Base-by-base conservation (phyloP, 495 filamentous ascomycete genomes). In the Zalerion maritima region DNA sequence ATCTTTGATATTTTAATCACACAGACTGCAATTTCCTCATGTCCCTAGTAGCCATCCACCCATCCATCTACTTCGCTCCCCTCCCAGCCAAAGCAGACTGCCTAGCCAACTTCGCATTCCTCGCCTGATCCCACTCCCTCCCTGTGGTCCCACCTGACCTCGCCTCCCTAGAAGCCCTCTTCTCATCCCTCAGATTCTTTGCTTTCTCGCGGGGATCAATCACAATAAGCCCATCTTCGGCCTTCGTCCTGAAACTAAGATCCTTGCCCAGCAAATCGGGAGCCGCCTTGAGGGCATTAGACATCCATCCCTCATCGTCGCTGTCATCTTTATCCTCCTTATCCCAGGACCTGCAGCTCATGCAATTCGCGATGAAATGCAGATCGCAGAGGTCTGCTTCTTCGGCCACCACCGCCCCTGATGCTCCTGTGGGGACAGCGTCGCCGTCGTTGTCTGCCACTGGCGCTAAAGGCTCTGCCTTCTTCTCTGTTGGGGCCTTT, bases 221-320 rank as follows among this genome's bases (percentile, higher is more conserved):
- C 2, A 96, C 84, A 35, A 92, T 78, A 26, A 97, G 54, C 43
- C 93, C 84, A 41, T 89, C 80, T 35, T 81, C 78, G 26, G 84
- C 82, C 45, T 81, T 78, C 55, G 75, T 74, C 51, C 86, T 83
- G 67, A 85, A 94, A 20, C 71, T 81, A 31, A 94, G 50, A 50
- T 94, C 84, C 46, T 96, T 96, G 19, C 91, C 89, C 2, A 92
- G 52, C 33, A 75, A 76, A 47, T 97, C 91, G 36, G 85, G 87
- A 11, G 75, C 75, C 55, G 94, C 96, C 8, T 59, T 83, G 19
- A 97, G 55, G 6, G 67, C 58, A 54, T 96, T 89, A 5, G 56
- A 67, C 67, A 71, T 70, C 67, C 64, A 70, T 6, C 62, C 66
- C 29, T 64, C 60, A 18, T 81, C 76, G 32, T 79, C 72, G 19